These are phyloP conservation scores for Alternaria metachromatica DNA, from an alignment of 2,329 filamentous ascomycete species.

Conservation along the genomic window DNA sequence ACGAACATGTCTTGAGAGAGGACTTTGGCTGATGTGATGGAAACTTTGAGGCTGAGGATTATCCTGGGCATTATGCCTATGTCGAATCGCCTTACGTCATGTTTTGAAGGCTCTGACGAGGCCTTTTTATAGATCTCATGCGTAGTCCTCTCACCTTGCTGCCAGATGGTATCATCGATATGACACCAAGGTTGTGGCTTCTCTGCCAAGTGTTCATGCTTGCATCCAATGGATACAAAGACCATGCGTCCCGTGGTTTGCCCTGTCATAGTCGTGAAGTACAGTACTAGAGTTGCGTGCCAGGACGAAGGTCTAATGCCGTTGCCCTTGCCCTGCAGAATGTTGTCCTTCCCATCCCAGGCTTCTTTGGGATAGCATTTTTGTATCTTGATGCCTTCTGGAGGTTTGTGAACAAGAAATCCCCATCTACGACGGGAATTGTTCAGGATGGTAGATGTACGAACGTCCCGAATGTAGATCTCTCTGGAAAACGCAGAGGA, in stretches of 20 bases:
- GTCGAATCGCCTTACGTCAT: too few species aligned
- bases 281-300: neutral
- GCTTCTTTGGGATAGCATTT: neutral
- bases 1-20: constrained; percentile 22
- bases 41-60: neutral
- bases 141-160: too few species aligned
- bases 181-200: too few species aligned
- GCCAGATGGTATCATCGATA: too few species aligned
- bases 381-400: neutral
- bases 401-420: constrained; percentile 15
- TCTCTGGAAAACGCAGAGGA: neutral
- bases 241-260: neutral
- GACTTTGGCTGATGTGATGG: neutral
- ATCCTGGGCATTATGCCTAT: too few species aligned
- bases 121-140: too few species aligned
- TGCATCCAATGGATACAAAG: constrained; percentile 10
- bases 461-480: constrained; percentile 21
- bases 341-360: constrained; percentile 14
- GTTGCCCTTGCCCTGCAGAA: constrained; percentile 11
- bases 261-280: neutral
- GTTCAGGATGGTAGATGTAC: constrained; percentile 1
- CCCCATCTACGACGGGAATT: constrained; percentile 11
- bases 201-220: too few species aligned
- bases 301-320: neutral
- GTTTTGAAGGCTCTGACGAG: too few species aligned